Conservation (phyloP, 2,329 filamentous ascomycete genomes). For the Ophiocordyceps camponoti-saundersi region DNA sequence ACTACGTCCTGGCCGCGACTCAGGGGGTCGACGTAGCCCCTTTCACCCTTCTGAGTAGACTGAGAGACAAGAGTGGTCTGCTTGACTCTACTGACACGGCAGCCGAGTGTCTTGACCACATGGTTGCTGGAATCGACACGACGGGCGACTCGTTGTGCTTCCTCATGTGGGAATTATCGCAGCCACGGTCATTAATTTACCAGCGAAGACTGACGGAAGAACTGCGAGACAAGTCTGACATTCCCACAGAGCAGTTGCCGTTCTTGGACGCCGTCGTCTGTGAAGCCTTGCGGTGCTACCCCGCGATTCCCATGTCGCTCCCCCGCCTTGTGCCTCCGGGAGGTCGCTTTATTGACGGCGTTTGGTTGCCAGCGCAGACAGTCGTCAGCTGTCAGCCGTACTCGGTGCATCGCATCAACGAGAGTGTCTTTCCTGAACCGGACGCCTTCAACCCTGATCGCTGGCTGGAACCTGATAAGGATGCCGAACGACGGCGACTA, state of each 20-base stretch:
- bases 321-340: conserved; percentile 38
- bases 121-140: conserved; percentile 57
- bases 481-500: conserved; percentile 47
- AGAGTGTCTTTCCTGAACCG: conserved; percentile 59
- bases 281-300: conserved; percentile 45
- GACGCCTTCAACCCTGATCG: conserved; percentile 66
- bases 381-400: conserved; percentile 45
- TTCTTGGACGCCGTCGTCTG: conserved; percentile 47
- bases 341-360: conserved; percentile 37
- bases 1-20: conserved; percentile 37
- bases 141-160: conserved; percentile 55
- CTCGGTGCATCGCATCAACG: conserved; percentile 40
- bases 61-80: conserved; percentile 30
- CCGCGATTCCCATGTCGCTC: conserved; percentile 50
- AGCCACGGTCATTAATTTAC: conserved; percentile 30
- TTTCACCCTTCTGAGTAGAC: conserved; percentile 41
- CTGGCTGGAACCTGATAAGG: conserved; percentile 62
- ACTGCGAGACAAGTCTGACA: conserved; percentile 21
- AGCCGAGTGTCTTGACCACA: conserved; percentile 54
- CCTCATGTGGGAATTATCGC: conserved; percentile 54
- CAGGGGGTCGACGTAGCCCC: conserved; percentile 25
- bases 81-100: conserved; percentile 39
- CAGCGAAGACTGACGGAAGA: conserved; percentile 38
- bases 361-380: conserved; percentile 32
- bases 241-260: conserved; percentile 29